Base-by-base conservation (phyloP, 805 yeast species). In the Ogataea pini region DNA sequence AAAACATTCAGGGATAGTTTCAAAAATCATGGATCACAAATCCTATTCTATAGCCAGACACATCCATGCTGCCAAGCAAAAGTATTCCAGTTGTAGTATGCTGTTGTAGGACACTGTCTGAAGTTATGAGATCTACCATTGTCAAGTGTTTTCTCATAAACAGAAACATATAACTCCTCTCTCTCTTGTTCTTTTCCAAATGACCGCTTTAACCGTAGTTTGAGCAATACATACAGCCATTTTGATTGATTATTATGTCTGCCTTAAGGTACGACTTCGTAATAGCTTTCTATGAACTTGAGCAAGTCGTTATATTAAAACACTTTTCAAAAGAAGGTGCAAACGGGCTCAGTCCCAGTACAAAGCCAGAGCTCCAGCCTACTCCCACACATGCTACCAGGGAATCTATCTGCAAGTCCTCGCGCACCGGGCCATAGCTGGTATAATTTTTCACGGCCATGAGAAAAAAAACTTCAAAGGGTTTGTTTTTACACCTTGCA, bases 141-240 rank as follows among this genome's bases (percentile, higher is more conserved):
- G 32, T 28, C 32, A 7, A 22, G 8, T 28, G 14, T 28, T 7
- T 28, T 28, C 6, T 7, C 32, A n/a, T 4, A 5, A n/a, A 12
- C 14, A 4, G 9, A 7, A 12, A n/a, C 14, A n/a, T 28, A 12
- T 10, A n/a, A 10, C 14, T 28, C 14, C n/a, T 28, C n/a, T 28
- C 34, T 4, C 16, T 14, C 18, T 14, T 14, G 17, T 31, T 31
- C 34, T 31, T n/a, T 14, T 14, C 13, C 16, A n/a, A 16, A 13
- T 18, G 16, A 12, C 42, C n/a, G 33, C 8, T 14, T 32, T 6
- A 14, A 27, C 29, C 16, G 29, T 36, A 28, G 16, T 28, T 16
- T 7, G 17, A 29, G 2, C 10, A 18, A 50, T 54, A 60, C 63
- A 54, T 58, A 60, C 64, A 53, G 64, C 62, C 64, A 60, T 60